Percentiles rank a stretch among this genome's conserved stretches.
Conservation (phyloP, 83 land plant genomes). For the Larix sibirica region DNA sequence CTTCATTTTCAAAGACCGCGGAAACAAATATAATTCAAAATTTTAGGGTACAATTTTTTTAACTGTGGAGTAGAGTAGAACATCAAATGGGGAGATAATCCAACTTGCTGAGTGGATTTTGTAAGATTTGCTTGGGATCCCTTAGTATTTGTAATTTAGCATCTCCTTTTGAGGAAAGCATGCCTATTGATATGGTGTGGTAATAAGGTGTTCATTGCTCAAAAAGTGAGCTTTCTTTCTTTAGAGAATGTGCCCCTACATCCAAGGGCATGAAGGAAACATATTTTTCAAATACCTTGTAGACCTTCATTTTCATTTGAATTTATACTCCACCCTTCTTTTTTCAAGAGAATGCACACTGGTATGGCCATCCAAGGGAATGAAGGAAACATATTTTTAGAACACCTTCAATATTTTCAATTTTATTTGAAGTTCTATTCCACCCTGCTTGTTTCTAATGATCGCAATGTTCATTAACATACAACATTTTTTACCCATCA, state of each 20-base stretch:
- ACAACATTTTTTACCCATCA: too few species aligned
- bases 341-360: too few species aligned
- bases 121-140: not conserved
- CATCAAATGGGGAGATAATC: not conserved
- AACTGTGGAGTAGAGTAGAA: not conserved
- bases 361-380: too few species aligned
- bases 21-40: not conserved
- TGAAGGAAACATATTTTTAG: too few species aligned
- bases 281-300: too few species aligned
- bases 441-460: too few species aligned
- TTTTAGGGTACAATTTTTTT: not conserved
- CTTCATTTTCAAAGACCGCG: not conserved
- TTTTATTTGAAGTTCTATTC: too few species aligned
- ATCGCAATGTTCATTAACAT: too few species aligned
- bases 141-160: not conserved
- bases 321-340: too few species aligned
- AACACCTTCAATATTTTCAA: too few species aligned
- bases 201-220: not conserved
- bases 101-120: not conserved
- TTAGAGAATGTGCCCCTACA: not conserved
- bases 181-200: not conserved
- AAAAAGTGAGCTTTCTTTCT: not conserved
- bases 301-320: too few species aligned
- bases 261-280: not conserved
- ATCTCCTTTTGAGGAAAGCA: not conserved